Evolutionary conservation across 768 basidiomycete species (phyloP), one percentile per base, ranked within the genome.

Genomic region (Naganishia friedmannii): DNA sequence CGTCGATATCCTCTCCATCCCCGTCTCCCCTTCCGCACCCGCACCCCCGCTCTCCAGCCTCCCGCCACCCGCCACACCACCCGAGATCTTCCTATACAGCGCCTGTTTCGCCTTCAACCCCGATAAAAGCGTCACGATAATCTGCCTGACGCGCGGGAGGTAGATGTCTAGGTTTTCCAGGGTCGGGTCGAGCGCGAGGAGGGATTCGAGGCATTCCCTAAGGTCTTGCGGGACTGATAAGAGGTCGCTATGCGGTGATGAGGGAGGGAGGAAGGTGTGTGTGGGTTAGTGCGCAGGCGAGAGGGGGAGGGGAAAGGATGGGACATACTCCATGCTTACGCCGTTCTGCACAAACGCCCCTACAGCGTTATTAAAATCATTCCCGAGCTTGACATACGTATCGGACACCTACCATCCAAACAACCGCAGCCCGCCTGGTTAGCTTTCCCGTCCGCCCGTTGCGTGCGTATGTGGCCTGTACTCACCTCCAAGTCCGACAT

Each of bases 361-460:
- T 46, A 94, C 91, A 12, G 93, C 93, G 19, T 87, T 86, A 78
- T 97, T 97, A 84, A 99, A 98, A 78, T 96, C 94, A 81, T 98
- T 97, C 28, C 96, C 96, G 28, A 99, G 85, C 67, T 88, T 87
- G 66, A 99, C 96, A 81, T 99, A 99, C 66, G 96, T 91, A 81
- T 97, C 92, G 85, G 93, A 96, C 78, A 99, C 93, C 74, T 90
- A 85, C 34, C 12, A 4, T 5, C 6, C 45, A 46, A 15, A 7
- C 21, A 46, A 37, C 34, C 34, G 34, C n/a, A n/a, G n/a, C n/a
- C n/a, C n/a, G n/a, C n/a, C n/a, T n/a, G n/a, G n/a, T n/a, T n/a
- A n/a, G n/a, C n/a, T n/a, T n/a, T n/a, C n/a, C n/a, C n/a, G n/a
- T n/a, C n/a, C n/a, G n/a, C n/a, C n/a, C n/a, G n/a, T n/a, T n/a